These are phyloP conservation scores for Backusella luteola DNA, from an alignment of 192 early-diverging fungal genomes.

Conservation along the genomic window DNA sequence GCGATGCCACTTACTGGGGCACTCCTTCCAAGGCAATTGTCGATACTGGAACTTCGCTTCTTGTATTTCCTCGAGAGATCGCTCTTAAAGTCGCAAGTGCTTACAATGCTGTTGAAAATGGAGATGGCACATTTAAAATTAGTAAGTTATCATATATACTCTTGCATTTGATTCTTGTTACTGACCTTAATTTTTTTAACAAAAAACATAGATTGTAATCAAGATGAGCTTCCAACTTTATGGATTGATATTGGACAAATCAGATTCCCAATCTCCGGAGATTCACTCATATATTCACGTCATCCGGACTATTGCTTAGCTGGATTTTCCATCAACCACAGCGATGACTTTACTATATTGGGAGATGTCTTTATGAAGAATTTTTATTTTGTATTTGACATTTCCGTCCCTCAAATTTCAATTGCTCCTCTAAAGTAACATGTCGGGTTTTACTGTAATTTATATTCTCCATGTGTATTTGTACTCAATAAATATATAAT, in stretches of 20 bases:
- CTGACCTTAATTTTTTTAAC: no score
- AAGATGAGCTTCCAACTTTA: no score
- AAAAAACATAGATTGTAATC: no score
- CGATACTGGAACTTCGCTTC: constrained; percentile 62
- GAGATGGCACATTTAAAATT: constrained; percentile 12
- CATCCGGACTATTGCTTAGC: constrained; percentile 35
- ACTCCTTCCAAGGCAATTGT: constrained; percentile 40
- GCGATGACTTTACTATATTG: constrained; percentile 36
- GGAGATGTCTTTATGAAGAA: constrained; percentile 53
- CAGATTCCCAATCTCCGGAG: constrained; percentile 25
- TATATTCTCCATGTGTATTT: no score
- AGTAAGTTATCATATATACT: background rate
- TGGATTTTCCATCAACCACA: constrained; percentile 19
- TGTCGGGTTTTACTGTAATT: background rate
- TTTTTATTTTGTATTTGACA: constrained; percentile 44
- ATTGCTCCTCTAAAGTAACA: constrained; percentile 29
- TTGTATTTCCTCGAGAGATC: constrained; percentile 40
- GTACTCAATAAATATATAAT: no score
- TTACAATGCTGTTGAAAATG: constrained; percentile 13
- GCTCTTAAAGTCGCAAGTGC: constrained; percentile 9
- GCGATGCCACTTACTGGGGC: background rate
- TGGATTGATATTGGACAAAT: constrained; percentile 37
- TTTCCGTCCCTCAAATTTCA: constrained; percentile 30
- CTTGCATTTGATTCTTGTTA: no score
- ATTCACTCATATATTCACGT: no score